Conservation (phyloP, 129 eudicot species). For the Helichrysum umbraculigerum region DNA sequence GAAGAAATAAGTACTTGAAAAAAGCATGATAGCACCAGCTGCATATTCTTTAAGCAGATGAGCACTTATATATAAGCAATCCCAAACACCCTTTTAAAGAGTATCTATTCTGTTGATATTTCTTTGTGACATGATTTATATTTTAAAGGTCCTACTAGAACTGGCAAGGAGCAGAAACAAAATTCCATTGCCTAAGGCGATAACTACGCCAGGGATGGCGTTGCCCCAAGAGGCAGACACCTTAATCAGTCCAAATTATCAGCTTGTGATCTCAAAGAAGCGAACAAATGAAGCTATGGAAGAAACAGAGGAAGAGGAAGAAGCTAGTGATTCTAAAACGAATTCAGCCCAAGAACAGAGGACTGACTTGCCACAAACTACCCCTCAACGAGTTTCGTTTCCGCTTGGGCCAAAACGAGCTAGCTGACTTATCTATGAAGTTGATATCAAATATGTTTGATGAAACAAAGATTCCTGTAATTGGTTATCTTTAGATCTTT, state of each 20-base stretch:
- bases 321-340: conserved; percentile 50
- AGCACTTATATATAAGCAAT: no score
- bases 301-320: conserved; percentile 77
- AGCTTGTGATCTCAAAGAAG: conserved; percentile 61
- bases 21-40: no score
- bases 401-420: conserved; percentile 76
- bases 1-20: no score
- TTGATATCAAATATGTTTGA: neutral
- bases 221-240: conserved; percentile 81
- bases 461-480: neutral
- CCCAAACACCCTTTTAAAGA: neutral
- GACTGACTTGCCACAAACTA: conserved; percentile 49
- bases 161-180: conserved; percentile 81
- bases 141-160: conserved; percentile 62
- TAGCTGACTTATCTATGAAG: conserved; percentile 33
- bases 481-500: conserved; percentile 2
- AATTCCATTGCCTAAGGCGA: conserved; percentile 66
- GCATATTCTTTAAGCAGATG: no score
- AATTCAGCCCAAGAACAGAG: conserved; percentile 52
- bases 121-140: neutral
- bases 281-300: conserved; percentile 53
- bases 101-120: neutral
- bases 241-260: conserved; percentile 78
- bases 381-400: conserved; percentile 76
- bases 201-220: conserved; percentile 27